These are phyloP conservation scores for Blastocystis sp. DNA, from an alignment of 352 stramenopile genomes.

Conservation along the genomic window DNA sequence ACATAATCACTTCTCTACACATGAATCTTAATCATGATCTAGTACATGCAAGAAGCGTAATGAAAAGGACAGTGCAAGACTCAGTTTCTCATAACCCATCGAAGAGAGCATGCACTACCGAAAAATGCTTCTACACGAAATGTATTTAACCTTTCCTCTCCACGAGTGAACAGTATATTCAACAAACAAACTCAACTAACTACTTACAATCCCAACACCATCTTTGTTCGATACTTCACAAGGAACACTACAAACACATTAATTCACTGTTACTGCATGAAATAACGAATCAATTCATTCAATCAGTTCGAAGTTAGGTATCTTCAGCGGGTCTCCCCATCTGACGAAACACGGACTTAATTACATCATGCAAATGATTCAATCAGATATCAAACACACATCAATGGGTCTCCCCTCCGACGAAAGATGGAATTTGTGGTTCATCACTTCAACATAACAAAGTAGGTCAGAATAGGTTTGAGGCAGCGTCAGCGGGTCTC, in stretches of 20 bases:
- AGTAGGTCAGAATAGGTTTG: conserved; percentile 20
- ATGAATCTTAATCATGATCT: background rate
- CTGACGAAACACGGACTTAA: conserved; percentile 19
- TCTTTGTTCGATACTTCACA: background rate
- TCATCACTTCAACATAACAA: conserved; percentile 11
- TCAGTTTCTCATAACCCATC: too few species aligned
- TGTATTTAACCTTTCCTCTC: too few species aligned
- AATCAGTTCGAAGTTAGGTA: background rate
- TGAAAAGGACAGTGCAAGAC: background rate
- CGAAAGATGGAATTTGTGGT: conserved; percentile 60
- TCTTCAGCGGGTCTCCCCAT: conserved; percentile 19
- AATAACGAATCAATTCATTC: background rate
- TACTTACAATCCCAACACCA: background rate
- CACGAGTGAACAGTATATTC: background rate
- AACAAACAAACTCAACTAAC: background rate
- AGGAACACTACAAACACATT: background rate
- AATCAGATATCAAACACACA: background rate
- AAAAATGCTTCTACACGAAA: too few species aligned
- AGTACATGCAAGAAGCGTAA: background rate
- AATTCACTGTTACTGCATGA: background rate
- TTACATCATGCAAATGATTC: background rate
- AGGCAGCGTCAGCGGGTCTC: conserved; percentile 50
- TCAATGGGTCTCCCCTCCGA: conserved; percentile 61
- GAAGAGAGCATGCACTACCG: too few species aligned
- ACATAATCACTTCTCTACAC: background rate